Conservation (phyloP, 345 rosid species). For the Gossypium bickii region DNA sequence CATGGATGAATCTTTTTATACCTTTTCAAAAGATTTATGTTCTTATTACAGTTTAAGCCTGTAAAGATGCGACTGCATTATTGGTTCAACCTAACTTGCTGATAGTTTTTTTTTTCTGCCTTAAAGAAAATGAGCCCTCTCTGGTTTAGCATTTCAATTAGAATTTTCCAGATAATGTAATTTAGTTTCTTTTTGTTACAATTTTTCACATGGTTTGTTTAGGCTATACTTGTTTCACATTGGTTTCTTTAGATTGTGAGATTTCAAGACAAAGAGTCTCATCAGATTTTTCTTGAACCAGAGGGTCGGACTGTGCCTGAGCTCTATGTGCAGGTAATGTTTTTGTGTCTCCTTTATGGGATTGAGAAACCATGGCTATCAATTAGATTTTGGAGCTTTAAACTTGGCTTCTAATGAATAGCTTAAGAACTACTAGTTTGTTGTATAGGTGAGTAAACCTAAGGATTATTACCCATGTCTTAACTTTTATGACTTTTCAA, state of each 20-base stretch:
- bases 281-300: conserved; percentile 98
- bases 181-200: neutral
- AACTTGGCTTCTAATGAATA: too few species aligned
- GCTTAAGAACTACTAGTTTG: too few species aligned
- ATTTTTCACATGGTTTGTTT: neutral
- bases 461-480: too few species aligned
- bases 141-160: neutral
- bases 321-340: conserved; percentile 85
- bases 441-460: too few species aligned
- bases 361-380: too few species aligned
- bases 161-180: neutral
- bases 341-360: conserved; percentile 7
- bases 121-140: neutral
- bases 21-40: neutral
- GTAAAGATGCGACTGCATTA: neutral
- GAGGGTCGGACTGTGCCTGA: conserved; percentile 96
- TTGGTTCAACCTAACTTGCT: neutral
- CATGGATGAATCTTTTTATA: neutral
- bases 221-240: conserved; percentile 44
- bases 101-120: neutral
- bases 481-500: too few species aligned
- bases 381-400: too few species aligned
- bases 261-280: conserved; percentile 93
- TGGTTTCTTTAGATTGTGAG: conserved; percentile 64
- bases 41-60: neutral